Conservation (phyloP, 2,329 filamentous ascomycete species). For the Lecanicillium sp. region DNA sequence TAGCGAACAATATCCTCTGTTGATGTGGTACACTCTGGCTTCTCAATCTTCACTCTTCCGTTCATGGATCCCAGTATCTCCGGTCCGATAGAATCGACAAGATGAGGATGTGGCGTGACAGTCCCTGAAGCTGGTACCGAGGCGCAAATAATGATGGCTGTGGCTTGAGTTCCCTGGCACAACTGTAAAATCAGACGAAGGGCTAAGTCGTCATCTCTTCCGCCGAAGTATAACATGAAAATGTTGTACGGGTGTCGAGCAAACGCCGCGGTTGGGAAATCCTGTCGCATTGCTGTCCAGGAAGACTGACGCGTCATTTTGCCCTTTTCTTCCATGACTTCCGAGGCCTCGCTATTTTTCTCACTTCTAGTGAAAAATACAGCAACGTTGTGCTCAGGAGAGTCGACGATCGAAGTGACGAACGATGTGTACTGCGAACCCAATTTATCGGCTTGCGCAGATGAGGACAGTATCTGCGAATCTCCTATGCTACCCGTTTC, state of each 20-base stretch:
- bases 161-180: constrained; percentile 70
- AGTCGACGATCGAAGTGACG: constrained; percentile 60
- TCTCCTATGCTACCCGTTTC: constrained; percentile 73
- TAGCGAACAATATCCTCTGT: constrained; percentile 21
- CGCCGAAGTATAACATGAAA: constrained; percentile 82
- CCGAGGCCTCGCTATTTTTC: constrained; percentile 32
- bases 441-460: constrained; percentile 31
- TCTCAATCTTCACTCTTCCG: constrained; percentile 19
- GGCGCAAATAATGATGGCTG: constrained; percentile 59
- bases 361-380: constrained; percentile 62
- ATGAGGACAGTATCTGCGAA: constrained; percentile 34
- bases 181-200: constrained; percentile 79
- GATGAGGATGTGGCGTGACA: constrained; percentile 12
- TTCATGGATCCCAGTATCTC: constrained; percentile 11
- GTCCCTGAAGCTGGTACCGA: neutral
- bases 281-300: constrained; percentile 49
- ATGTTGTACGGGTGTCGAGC: constrained; percentile 71
- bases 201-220: constrained; percentile 72
- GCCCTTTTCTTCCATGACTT: constrained; percentile 40
- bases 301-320: constrained; percentile 49
- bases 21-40: constrained; percentile 12
- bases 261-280: constrained; percentile 51
- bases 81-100: too few species aligned
- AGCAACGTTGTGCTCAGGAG: constrained; percentile 61
- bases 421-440: constrained; percentile 61